These are phyloP conservation scores for Camellia lanceoleosa DNA, from an alignment of 148 eudicot species.

Conservation along the genomic window DNA sequence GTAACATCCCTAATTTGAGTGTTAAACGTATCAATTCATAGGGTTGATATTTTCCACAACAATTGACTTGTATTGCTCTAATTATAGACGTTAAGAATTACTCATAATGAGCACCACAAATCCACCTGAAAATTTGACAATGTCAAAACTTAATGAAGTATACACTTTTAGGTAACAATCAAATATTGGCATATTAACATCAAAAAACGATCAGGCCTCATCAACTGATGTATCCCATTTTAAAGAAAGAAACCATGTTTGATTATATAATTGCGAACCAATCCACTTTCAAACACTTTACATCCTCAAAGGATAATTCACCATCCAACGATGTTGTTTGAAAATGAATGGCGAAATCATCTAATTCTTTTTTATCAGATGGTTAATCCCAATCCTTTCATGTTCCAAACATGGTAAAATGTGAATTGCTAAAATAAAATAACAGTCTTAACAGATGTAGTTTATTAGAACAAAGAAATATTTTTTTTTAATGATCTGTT, in stretches of 20 bases:
- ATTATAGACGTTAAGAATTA: background rate
- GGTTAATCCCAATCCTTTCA: background rate
- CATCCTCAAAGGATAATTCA: background rate
- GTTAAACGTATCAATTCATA: background rate
- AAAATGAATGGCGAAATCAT: background rate
- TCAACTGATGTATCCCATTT: no score
- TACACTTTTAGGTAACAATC: background rate
- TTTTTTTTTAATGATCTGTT: background rate
- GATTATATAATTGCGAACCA: background rate
- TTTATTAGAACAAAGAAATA: background rate
- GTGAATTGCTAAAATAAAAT: background rate
- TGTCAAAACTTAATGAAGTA: conserved; percentile 20
- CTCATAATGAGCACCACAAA: background rate
- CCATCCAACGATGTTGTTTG: background rate
- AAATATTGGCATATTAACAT: background rate
- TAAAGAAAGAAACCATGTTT: no score
- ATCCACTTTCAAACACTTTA: background rate
- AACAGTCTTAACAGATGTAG: background rate
- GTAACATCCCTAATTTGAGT: background rate
- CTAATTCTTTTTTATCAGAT: background rate
- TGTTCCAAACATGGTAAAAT: no score
- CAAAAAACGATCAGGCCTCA: background rate
- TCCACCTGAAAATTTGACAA: background rate
- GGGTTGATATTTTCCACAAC: background rate
- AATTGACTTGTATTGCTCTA: background rate